A percentile compares a stretch with the other conserved stretches of the same genome.
Conservation (phyloP, 2,329 filamentous ascomycete species). For the Dothideomycetes sp. region DNA sequence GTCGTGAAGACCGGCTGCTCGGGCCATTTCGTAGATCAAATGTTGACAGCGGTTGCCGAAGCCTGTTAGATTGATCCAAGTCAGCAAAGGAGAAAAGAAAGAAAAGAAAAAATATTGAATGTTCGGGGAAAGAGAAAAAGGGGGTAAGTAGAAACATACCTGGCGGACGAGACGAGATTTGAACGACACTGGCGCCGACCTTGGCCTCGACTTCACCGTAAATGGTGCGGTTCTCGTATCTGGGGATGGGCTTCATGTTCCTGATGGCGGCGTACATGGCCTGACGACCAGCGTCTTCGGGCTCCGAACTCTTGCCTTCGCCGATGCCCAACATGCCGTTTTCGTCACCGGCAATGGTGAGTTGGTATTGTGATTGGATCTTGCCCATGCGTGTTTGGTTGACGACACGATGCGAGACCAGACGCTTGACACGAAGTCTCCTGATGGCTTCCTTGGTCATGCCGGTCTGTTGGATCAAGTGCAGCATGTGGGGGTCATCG, state of each 20-base stretch:
- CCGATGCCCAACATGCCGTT: constrained; percentile 81
- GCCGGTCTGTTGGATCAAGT: constrained; percentile 49
- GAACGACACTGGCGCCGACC: constrained; percentile 76
- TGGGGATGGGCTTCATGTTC: constrained; percentile 84
- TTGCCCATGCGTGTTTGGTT: constrained; percentile 98
- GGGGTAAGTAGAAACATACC: constrained; percentile 51
- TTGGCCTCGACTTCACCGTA: constrained; percentile 78
- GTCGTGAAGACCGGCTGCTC: constrained; percentile 76
- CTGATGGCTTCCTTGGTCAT: constrained; percentile 40
- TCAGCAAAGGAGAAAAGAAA: neutral
- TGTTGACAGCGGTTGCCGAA: constrained; percentile 89
- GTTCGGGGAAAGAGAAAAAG: neutral
- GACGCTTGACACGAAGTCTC: constrained; percentile 55
- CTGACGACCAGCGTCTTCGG: constrained; percentile 57
- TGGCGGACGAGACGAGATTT: constrained; percentile 73
- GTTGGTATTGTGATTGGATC: constrained; percentile 63
- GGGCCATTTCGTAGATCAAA: constrained; percentile 90
- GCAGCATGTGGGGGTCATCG: constrained; percentile 39
- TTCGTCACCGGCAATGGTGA: constrained; percentile 78
- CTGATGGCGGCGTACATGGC: constrained; percentile 73
- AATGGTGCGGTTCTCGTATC: constrained; percentile 88
- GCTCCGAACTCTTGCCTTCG: constrained; percentile 77
- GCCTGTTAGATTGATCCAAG: constrained; percentile 44
- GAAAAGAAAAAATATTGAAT: neutral
- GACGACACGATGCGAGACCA: constrained; percentile 65